phyloP scores from a whole-genome alignment of 805 yeast genomes.

The Barnettozyma vustinii region DNA sequence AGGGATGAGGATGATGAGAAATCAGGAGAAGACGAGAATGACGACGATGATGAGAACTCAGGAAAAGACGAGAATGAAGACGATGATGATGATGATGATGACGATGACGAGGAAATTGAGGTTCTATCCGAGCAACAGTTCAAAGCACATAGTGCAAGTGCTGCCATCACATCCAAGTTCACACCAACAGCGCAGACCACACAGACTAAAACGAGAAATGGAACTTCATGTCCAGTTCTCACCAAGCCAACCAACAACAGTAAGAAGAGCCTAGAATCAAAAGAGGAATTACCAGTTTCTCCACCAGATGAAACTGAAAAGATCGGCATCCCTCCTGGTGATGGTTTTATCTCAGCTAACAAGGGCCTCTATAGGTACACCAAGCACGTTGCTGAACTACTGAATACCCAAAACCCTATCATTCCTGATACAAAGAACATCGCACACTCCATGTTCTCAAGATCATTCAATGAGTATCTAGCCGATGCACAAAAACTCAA shows the following conservation, averaged over 20 bases:
- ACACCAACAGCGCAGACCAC: background rate
- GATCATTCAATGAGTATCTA: background rate
- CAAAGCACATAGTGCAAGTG: background rate
- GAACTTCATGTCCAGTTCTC: too few relatives aligned
- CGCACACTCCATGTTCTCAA: background rate
- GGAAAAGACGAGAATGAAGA: too few relatives aligned
- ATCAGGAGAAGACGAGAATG: too few relatives aligned
- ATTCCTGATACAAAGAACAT: background rate
- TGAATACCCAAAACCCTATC: background rate
- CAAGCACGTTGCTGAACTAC: background rate
- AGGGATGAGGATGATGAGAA: too few relatives aligned
- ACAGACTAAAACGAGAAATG: background rate
- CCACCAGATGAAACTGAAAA: background rate
- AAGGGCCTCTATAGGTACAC: background rate
- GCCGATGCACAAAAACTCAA: background rate
- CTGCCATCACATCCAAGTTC: background rate
- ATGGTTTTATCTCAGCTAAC: background rate
- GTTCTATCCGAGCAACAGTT: background rate
- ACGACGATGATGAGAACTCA: background rate
- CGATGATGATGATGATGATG: conserved; percentile 1
- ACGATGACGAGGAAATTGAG: conserved; percentile 3
- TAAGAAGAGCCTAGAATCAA: background rate
- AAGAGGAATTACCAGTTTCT: too few relatives aligned
- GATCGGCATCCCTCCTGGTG: background rate
- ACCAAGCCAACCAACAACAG: too few relatives aligned